phyloP scores from a whole-genome alignment of 2,329 filamentous ascomycete species.

The Fusarium euwallaceae region DNA sequence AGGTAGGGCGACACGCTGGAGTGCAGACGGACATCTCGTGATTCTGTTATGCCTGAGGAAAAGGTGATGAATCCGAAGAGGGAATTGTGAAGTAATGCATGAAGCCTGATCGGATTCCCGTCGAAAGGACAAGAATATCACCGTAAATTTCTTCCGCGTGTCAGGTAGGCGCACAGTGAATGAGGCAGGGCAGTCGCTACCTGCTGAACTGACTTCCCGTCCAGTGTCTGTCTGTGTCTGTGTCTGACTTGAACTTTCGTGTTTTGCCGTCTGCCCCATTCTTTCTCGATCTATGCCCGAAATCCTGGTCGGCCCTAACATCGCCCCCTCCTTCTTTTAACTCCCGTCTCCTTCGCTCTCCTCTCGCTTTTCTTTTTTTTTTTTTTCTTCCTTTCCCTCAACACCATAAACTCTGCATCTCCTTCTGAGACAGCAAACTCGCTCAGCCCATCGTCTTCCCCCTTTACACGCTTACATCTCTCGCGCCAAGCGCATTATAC shows the following conservation, averaged over 20 bases:
- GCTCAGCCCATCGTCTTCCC: conserved; percentile 30
- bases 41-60: conserved; percentile 4
- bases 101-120: not conserved
- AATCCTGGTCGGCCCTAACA: conserved; percentile 46
- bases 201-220: not conserved
- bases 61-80: not conserved
- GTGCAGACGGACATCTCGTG: conserved; percentile 13
- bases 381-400: conserved; percentile 38
- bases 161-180: not conserved
- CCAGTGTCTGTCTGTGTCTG: not conserved
- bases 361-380: conserved; percentile 21
- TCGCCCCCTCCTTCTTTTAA: conserved; percentile 41
- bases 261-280: conserved; percentile 44
- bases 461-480: conserved; percentile 1
- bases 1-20: conserved; percentile 13
- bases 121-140: not conserved
- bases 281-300: conserved; percentile 34
- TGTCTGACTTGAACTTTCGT: not conserved
- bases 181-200: not conserved
- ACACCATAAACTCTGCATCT: conserved; percentile 42
- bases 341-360: conserved; percentile 38
- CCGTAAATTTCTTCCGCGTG: not conserved
- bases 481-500: conserved; percentile 40
- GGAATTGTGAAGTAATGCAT: not conserved
- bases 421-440: conserved; percentile 42